Percentiles rank a stretch among this genome's conserved stretches.
These are phyloP conservation scores for Penicillium longicatenatum DNA, from an alignment of 495 filamentous ascomycete species.

Conservation along the genomic window DNA sequence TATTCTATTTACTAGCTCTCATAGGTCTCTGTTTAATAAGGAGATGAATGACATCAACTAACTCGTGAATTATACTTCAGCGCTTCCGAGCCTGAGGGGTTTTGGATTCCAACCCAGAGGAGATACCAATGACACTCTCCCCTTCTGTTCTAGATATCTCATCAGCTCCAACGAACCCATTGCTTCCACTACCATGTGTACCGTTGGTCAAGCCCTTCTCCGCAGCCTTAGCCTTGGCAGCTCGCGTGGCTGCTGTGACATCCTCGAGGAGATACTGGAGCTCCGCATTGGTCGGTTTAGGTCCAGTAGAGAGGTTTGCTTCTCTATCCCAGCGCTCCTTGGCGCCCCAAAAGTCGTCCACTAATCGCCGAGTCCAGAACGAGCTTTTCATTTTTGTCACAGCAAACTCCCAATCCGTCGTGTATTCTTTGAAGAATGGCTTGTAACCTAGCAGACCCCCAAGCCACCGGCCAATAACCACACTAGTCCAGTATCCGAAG, in stretches of 20 bases:
- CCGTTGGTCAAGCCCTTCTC: not conserved
- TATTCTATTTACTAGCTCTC: too few relatives aligned
- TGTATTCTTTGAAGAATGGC: conserved; percentile 52
- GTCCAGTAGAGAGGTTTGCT: not conserved
- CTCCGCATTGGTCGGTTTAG: not conserved
- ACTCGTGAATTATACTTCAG: not conserved
- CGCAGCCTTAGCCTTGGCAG: not conserved
- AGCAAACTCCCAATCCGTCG: conserved; percentile 53
- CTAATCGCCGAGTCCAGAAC: conserved; percentile 14
- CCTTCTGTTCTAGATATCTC: too few relatives aligned
- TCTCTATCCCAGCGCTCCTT: not conserved
- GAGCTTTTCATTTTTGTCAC: conserved; percentile 46
- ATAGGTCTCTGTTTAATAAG: too few relatives aligned
- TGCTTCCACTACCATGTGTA: not conserved
- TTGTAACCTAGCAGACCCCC: conserved; percentile 54
- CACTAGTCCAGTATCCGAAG: conserved; percentile 37
- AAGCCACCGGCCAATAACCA: conserved; percentile 53
- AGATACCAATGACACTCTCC: not conserved
- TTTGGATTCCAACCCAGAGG: not conserved
- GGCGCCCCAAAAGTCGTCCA: not conserved
- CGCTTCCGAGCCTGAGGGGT: not conserved
- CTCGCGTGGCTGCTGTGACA: not conserved
- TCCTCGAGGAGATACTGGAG: not conserved
- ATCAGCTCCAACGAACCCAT: too few relatives aligned
- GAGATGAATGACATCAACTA: too few relatives aligned